A percentile compares a stretch with the other conserved stretches of the same genome.
Conservation (phyloP, 2,329 filamentous ascomycete species). For the Waltergamsia citrina region DNA sequence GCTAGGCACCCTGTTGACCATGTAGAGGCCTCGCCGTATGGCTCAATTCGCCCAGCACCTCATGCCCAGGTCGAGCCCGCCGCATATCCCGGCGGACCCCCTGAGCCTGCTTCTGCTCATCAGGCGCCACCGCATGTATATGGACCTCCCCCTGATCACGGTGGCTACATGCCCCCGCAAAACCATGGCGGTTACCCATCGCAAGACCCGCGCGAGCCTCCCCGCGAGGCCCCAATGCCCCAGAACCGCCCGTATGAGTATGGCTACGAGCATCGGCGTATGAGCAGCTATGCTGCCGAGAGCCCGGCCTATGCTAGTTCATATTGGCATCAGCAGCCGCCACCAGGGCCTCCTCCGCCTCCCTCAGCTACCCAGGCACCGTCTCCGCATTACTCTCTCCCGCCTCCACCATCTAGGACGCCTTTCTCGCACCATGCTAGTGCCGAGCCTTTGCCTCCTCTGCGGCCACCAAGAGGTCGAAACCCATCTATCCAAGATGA, state of each 20-base stretch:
- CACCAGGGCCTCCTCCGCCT: slow-evolving; percentile 9
- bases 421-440: slow-evolving; percentile 24
- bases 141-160: not conserved
- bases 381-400: slow-evolving; percentile 7
- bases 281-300: slow-evolving; percentile 20
- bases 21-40: slow-evolving; percentile 1
- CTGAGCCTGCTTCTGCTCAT: not conserved
- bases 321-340: slow-evolving; percentile 24
- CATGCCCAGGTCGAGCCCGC: not conserved
- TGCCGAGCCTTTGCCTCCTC: slow-evolving; percentile 25
- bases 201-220: slow-evolving; percentile 5
- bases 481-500: slow-evolving; percentile 23
- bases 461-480: slow-evolving; percentile 25
- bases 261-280: slow-evolving; percentile 18
- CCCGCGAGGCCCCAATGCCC: slow-evolving; percentile 17
- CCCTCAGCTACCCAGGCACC: slow-evolving; percentile 9
- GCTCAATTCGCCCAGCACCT: not conserved
- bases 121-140: not conserved
- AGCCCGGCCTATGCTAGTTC: slow-evolving; percentile 17
- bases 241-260: slow-evolving; percentile 19
- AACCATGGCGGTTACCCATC: not conserved
- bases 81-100: not conserved
- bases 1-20: too few species aligned
- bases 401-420: slow-evolving; percentile 14
- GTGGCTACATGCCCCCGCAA: not conserved